Evolutionary conservation across 371 early-diverging fungal genomes (phyloP), one percentile per base, ranked within the genome.

Genomic region (Actinomortierella wolfii): DNA sequence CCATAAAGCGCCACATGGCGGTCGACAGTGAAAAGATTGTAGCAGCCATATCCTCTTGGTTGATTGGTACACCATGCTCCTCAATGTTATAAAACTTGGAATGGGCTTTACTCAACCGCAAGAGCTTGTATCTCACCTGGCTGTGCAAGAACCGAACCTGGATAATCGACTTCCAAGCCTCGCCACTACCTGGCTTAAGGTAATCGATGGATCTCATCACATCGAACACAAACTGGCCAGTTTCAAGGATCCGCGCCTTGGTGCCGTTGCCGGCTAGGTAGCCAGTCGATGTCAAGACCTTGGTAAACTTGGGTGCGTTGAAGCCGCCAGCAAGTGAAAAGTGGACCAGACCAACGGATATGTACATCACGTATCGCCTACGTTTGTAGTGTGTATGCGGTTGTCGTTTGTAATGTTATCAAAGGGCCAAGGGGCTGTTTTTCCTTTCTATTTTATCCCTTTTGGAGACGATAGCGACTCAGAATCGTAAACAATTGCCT

Each of bases 41-140:
- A 0, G 17, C 65, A 7, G 61, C 29, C 3, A 64, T 34, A 26
- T 69, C 70, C n/a, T 69, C 70, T 60, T 69, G 70, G 57, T 69
- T 69, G 54, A 69, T 69, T 9, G 70, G 70, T 0, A 69, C 61
- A 20, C 70, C 70, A 21, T 57, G 41, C n/a, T 59, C 54, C 4
- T 64, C 57, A 5, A 69, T 15, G 39, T 54, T 60, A 40, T 69
- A 69, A 44, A 46, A 56, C 28, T 64, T 64, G 21, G 54, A 43
- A 23, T 59, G 64, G 14, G 60, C 51, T 0, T 56, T 49, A 28
- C 56, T 48, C 24, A 69, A 42, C 39, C 34, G 55, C 20, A 48
- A 46, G 1, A 69, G 51, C 0, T 64, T 55, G 8, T 57, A 7
- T 0, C 70, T 64, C 15, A 69, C 70, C 3, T 50, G 50, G 5